A percentile compares a stretch with the other conserved stretches of the same genome.
phyloP scores from a whole-genome alignment of 345 rosid genomes.

The Xanthoceras sorbifolium region DNA sequence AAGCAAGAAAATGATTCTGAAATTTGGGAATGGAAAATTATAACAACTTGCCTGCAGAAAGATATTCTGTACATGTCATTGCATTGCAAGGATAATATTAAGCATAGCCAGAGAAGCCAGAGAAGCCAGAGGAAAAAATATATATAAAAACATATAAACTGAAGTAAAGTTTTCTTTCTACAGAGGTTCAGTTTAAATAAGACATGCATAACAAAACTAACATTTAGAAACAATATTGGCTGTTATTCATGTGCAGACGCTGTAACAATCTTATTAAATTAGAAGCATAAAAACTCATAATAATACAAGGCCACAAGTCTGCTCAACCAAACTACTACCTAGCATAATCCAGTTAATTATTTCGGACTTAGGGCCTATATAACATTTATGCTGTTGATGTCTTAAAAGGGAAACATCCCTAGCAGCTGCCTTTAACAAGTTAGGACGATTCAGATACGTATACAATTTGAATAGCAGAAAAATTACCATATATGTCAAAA shows the following conservation, averaged over 20 bases:
- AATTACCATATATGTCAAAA: too few species aligned
- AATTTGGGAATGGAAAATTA: constrained; percentile 79
- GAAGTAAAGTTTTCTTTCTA: not conserved
- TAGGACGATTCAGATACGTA: not conserved
- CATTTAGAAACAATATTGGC: not conserved
- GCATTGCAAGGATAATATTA: not conserved
- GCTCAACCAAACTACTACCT: not conserved
- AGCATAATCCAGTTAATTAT: not conserved
- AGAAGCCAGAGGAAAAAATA: not conserved
- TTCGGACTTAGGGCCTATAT: not conserved
- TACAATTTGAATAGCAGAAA: too few species aligned
- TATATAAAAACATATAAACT: too few species aligned
- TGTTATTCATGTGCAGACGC: not conserved
- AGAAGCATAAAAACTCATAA: not conserved
- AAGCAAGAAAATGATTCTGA: constrained; percentile 70
- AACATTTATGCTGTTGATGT: not conserved
- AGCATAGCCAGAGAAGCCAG: not conserved
- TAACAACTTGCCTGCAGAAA: constrained; percentile 81
- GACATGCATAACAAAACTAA: not conserved
- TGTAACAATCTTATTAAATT: not conserved
- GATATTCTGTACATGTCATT: not conserved
- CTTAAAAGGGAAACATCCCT: too few species aligned
- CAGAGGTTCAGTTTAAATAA: not conserved
- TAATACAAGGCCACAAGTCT: not conserved
- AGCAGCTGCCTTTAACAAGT: too few species aligned